These are phyloP conservation scores for Backusella psychrophila DNA, from an alignment of 192 early-diverging fungal genomes.

Conservation along the genomic window DNA sequence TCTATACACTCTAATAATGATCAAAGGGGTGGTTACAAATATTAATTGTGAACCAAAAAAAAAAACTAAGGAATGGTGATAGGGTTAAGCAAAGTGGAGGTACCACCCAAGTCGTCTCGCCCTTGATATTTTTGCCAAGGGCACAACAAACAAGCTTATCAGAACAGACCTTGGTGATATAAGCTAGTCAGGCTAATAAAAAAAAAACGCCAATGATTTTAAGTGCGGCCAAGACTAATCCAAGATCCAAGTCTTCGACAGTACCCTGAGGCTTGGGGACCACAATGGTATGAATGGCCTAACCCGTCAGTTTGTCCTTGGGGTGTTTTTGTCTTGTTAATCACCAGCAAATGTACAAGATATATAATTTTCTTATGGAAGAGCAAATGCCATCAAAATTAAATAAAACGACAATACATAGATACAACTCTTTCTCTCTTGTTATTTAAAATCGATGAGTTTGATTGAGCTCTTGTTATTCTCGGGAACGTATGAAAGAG, in stretches of 20 bases:
- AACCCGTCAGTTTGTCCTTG: no score
- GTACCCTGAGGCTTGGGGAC: slow-evolving; percentile 65
- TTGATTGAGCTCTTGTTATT: no score
- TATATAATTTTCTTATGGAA: no score
- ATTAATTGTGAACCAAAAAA: slow-evolving; percentile 10
- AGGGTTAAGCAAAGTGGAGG: slow-evolving; percentile 83
- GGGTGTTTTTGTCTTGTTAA: no score
- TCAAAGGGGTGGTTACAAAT: neutral
- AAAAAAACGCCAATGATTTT: slow-evolving; percentile 76
- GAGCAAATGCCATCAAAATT: no score
- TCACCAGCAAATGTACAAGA: no score
- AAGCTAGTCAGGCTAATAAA: slow-evolving; percentile 83
- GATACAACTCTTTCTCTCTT: no score
- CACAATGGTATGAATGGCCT: slow-evolving; percentile 77
- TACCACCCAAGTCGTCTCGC: slow-evolving; percentile 86
- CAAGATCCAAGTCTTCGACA: slow-evolving; percentile 39
- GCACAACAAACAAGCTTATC: slow-evolving; percentile 95
- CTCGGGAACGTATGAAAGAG: no score
- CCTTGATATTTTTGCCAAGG: slow-evolving; percentile 86
- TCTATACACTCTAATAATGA: neutral
- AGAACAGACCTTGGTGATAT: slow-evolving; percentile 89
- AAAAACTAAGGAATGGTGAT: slow-evolving; percentile 6
- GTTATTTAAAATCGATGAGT: no score
- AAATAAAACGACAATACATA: no score
- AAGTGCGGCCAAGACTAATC: slow-evolving; percentile 73